Base-by-base conservation (phyloP, 2,329 filamentous ascomycete genomes). In the Trichophyton benhamiae region DNA sequence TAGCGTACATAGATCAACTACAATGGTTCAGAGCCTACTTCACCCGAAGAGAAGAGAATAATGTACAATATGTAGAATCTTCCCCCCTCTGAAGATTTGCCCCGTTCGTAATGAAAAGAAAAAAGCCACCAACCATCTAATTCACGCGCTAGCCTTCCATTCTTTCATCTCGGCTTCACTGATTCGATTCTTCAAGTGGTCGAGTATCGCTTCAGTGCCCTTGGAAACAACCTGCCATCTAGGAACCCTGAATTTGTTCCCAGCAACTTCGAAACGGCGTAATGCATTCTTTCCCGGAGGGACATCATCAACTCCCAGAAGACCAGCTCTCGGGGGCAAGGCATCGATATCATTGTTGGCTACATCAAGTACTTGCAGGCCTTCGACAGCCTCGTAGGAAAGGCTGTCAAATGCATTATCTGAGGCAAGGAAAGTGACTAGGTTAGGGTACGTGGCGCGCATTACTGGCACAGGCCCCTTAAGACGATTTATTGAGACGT, bases 211-310 rank as follows among this genome's bases (percentile, higher is more conserved):
- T 67, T 95, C 90, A 0, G 91, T 96, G 0, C 92, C 92, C 64
- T 90, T 88, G 63, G 92, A 88, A 57, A 97, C 76, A 5, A 96
- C 82, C 65, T 87, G 88, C 77, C 87, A 91, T 61, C 88, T 84
- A 0, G 92, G 92, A 36, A 96, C 90, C 36, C 89, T 82, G 75
- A 97, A 97, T 36, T 85, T 81, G 71, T 97, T 97, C 0, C 91
- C 91, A 30, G 83, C 83, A 3, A 96, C 87, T 57, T 95, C 87
- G 8, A 96, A 77, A 60, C 79, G 82, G 73, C 79, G 87, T 77
- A 75, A 83, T 65, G 67, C 84, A 76, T 70, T 69, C 1, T 79
- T 79, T 44, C 69, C 70, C 3, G 72, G 64, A 17, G 68, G 67
- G 15, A 68, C 70, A 8, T 73, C 71, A 27, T 78, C 78, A 1